Evolutionary conservation across 2,329 filamentous ascomycete species (phyloP).

Genomic region (Colletotrichum caudatum): DNA sequence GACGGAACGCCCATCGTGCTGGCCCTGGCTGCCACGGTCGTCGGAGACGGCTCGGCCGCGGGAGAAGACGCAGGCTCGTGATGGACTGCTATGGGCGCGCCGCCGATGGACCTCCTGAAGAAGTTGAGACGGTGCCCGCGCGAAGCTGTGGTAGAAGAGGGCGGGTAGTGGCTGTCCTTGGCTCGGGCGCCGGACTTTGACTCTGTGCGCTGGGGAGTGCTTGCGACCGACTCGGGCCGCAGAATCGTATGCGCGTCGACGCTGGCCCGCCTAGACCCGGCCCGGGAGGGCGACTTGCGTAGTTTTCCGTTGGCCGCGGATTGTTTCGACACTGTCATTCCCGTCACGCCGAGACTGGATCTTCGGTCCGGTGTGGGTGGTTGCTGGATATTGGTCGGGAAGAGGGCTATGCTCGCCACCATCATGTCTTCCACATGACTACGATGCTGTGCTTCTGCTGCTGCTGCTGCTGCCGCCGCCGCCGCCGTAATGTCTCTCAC

Average conservation of each 20-base stretch:
- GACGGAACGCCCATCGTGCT: constrained; percentile 54
- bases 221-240: constrained; percentile 43
- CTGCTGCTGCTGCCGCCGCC: constrained; percentile 17
- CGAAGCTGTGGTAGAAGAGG: constrained; percentile 58
- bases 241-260: constrained; percentile 48
- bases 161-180: constrained; percentile 59
- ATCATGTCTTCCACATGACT: constrained; percentile 62
- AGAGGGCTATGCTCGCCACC: constrained; percentile 55
- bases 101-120: constrained; percentile 63
- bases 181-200: constrained; percentile 46
- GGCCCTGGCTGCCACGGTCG: constrained; percentile 24
- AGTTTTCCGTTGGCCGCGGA: constrained; percentile 42
- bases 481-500: constrained; percentile 45
- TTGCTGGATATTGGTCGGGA: constrained; percentile 51
- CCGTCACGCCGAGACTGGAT: constrained; percentile 65
- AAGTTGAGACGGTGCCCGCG: constrained; percentile 62
- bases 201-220: constrained; percentile 43
- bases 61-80: constrained; percentile 43
- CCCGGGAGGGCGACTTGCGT: constrained; percentile 46
- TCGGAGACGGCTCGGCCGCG: constrained; percentile 37
- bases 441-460: constrained; percentile 45
- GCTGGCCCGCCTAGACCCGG: constrained; percentile 46
- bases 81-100: constrained; percentile 45
- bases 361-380: constrained; percentile 64
- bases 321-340: constrained; percentile 47